Evolutionary conservation across 2,329 filamentous ascomycete species (phyloP).

Genomic region (Fusarium sp.): DNA sequence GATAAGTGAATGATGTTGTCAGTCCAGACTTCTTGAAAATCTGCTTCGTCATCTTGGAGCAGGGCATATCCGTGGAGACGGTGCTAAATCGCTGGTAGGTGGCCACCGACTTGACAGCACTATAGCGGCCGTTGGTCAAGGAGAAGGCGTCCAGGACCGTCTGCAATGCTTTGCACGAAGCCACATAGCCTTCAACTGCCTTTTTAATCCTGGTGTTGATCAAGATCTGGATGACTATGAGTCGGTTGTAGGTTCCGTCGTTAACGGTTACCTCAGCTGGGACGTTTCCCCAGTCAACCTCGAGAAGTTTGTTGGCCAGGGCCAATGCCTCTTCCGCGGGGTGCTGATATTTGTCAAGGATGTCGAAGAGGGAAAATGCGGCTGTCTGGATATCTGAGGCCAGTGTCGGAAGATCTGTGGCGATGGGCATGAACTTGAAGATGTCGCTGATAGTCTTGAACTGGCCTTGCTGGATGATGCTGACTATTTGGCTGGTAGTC

Average conservation of each 20-base stretch:
- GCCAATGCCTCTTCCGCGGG: not conserved
- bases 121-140: not conserved
- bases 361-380: not conserved
- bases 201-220: not conserved
- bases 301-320: not conserved
- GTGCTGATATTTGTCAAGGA: not conserved
- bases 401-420: not conserved
- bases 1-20: not conserved
- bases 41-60: not conserved
- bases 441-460: not conserved
- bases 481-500: not conserved
- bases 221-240: not conserved
- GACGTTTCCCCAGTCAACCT: not conserved
- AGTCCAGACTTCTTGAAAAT: not conserved
- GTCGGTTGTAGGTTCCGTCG: not conserved
- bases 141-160: not conserved
- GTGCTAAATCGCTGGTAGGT: not conserved
- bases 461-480: not conserved
- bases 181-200: not conserved
- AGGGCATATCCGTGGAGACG: not conserved
- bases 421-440: not conserved
- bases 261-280: not conserved
- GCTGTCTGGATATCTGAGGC: not conserved
- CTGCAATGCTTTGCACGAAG: not conserved
- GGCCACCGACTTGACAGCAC: not conserved